Evolutionary conservation across 129 eudicot species (phyloP).

Genomic region (Artemisia annua): DNA sequence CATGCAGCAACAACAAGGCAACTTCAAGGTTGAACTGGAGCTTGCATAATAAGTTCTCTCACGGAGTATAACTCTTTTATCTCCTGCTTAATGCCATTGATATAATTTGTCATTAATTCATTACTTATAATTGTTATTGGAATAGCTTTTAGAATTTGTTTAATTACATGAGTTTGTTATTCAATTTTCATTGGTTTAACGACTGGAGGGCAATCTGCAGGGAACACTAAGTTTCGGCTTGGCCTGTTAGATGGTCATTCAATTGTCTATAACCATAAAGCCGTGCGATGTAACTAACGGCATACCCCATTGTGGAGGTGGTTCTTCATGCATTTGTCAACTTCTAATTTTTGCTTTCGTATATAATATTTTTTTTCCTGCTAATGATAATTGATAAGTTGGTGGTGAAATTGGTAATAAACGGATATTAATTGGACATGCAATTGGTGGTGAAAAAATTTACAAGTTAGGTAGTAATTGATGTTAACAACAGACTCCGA

Average conservation of each 20-base stretch:
- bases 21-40: slow-evolving; percentile 1
- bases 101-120: background rate
- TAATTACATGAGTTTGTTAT: background rate
- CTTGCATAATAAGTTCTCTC: background rate
- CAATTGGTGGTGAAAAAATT: background rate
- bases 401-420: background rate
- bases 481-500: background rate
- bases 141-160: background rate
- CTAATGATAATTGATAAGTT: background rate
- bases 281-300: slow-evolving; percentile 5
- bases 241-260: background rate
- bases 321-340: slow-evolving; percentile 1
- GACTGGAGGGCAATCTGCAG: slow-evolving; percentile 6
- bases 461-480: background rate
- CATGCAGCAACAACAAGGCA: slow-evolving; percentile 1
- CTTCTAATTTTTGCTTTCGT: background rate
- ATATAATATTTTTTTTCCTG: background rate
- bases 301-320: slow-evolving; percentile 12
- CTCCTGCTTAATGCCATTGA: background rate
- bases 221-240: background rate
- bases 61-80: background rate
- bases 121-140: background rate
- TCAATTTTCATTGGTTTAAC: background rate
- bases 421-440: background rate
- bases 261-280: background rate